Conservation (phyloP, 2,329 filamentous ascomycete genomes). For the Botrytis hyacinthi region DNA sequence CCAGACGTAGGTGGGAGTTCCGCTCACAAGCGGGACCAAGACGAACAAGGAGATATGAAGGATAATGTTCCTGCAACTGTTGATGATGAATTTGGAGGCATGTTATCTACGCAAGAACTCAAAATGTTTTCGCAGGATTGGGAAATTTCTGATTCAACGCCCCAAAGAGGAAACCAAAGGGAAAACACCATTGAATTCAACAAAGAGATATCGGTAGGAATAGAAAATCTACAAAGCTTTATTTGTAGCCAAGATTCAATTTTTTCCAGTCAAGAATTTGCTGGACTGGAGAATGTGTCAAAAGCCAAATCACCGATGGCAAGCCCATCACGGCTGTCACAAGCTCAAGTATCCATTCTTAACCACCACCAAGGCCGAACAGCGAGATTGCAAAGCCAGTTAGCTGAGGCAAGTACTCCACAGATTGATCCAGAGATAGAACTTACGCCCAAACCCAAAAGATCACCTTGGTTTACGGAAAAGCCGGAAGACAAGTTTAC, state of each 20-base stretch:
- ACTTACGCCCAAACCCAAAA: conserved; percentile 7
- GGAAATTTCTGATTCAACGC: conserved; percentile 38
- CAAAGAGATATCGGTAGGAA: neutral
- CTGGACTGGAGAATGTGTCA: neutral
- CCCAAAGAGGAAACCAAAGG: neutral
- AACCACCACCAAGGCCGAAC: neutral
- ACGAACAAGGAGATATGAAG: neutral
- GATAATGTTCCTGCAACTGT: neutral
- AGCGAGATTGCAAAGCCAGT: neutral
- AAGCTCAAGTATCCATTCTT: neutral
- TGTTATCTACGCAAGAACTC: conserved; percentile 46
- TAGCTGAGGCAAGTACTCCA: neutral
- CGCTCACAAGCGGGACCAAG: too few relatives aligned
- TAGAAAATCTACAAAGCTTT: neutral
- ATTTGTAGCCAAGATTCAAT: neutral
- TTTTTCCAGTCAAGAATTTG: neutral
- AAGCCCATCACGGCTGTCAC: neutral
- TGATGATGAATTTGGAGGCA: conserved; percentile 23
- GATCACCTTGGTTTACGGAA: conserved; percentile 14
- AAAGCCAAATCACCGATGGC: neutral
- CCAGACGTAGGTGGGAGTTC: neutral
- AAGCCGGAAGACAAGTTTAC: conserved; percentile 11
- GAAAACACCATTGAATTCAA: neutral
- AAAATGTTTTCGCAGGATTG: conserved; percentile 49
- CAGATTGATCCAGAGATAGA: neutral